These are phyloP conservation scores for Williopsis jadinii DNA, from an alignment of 1,139 yeast species.

Conservation along the genomic window DNA sequence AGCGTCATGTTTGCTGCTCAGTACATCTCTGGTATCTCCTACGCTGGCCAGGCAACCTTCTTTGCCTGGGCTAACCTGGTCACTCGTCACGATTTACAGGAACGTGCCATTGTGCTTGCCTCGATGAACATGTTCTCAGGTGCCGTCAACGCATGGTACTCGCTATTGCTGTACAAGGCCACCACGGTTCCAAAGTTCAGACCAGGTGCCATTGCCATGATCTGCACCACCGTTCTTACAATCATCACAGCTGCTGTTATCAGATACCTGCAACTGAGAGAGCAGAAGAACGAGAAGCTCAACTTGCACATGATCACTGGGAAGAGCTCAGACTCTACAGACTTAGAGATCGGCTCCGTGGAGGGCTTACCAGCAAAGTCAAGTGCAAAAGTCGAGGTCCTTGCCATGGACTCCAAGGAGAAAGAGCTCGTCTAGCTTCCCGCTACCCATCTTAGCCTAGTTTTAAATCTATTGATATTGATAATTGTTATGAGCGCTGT, in stretches of 20 bases:
- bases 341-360: slow-evolving; percentile 1
- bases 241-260: slow-evolving; percentile 28
- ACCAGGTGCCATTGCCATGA: slow-evolving; percentile 50
- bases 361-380: slow-evolving; percentile 1
- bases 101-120: slow-evolving; percentile 50
- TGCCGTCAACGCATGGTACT: slow-evolving; percentile 62
- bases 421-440: too few relatives aligned
- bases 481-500: too few relatives aligned
- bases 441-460: too few relatives aligned
- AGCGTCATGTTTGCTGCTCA: slow-evolving; percentile 44
- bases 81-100: slow-evolving; percentile 46
- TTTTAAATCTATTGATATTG: too few relatives aligned
- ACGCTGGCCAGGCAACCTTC: slow-evolving; percentile 51
- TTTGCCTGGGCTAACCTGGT: slow-evolving; percentile 58
- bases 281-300: slow-evolving; percentile 16
- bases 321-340: background rate
- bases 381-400: too few relatives aligned
- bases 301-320: background rate
- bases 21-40: slow-evolving; percentile 44
- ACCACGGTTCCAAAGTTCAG: slow-evolving; percentile 42
- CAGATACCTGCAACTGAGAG: slow-evolving; percentile 33
- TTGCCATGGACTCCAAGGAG: too few relatives aligned
- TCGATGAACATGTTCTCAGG: slow-evolving; percentile 60
- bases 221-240: slow-evolving; percentile 39
- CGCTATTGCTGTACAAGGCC: slow-evolving; percentile 44